Evolutionary conservation across 2,329 filamentous ascomycete species (phyloP), one percentile per base, ranked within the genome.

Genomic region (Xylaria sp.): DNA sequence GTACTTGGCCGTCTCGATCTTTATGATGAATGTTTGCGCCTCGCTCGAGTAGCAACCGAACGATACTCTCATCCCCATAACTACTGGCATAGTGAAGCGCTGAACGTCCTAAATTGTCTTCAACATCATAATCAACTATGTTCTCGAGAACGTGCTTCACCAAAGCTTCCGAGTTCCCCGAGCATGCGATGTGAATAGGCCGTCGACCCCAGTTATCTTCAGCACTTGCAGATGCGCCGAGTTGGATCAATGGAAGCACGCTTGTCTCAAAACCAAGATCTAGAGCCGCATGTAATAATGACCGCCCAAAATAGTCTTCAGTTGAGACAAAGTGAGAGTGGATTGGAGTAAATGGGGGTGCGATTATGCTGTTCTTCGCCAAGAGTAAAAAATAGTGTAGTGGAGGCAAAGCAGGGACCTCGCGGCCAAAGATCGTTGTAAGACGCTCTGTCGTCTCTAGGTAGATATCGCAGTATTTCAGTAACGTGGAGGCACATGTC

Each of bases 101-200:
- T 48, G 48, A 48, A 27, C 27, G 13, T 37, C 16, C 10, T 12
- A 13, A 8, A 1, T 0, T 1, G 32, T 68, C 61, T 18, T 21
- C 6, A 16, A 42, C 18, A 29, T 35, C 10, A 44, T 25, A 10
- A 5, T 54, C 10, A 8, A 5, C 29, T 6, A 9, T 57, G 1
- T 27, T 44, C 1, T 58, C 4, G 23, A 68, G 40, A 12, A 60
- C 25, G 29, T 21, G 13, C 13, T 35, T 4, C 25, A 35, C 48
- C n/a, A 35, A 5, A 21, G 47, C n/a, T 48, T 50, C 55, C 5
- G 23, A 55, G 29, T 29, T 23, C 5, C 12, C 12, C 9, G 25
- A 50, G 42, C 54, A 65, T 32, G 65, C 54, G 47, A 68, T 57
- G 47, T 60, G 60, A 35, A 68, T 48, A 55, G 50, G 60, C 18